Evolutionary conservation across 768 basidiomycete species (phyloP).

Genomic region (Cytidiella melzeri): DNA sequence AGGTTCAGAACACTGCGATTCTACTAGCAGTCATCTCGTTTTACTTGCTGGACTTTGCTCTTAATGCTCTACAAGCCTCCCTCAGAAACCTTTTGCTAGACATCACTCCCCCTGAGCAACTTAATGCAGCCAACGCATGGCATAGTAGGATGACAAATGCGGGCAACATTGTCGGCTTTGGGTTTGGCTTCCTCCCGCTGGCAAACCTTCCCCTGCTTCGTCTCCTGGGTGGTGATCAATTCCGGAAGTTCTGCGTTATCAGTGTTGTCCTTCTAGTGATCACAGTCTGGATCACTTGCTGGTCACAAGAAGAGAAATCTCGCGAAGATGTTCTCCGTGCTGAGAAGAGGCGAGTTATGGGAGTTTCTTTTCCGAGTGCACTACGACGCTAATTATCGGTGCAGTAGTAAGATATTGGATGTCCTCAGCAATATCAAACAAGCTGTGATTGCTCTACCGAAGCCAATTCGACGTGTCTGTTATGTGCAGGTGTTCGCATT

Average conservation of each 20-base stretch:
- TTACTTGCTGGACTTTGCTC: slow-evolving; percentile 93
- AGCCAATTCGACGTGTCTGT: slow-evolving; percentile 82
- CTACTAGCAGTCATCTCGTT: slow-evolving; percentile 84
- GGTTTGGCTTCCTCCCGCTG: slow-evolving; percentile 90
- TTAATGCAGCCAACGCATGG: slow-evolving; percentile 96
- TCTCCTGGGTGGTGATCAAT: slow-evolving; percentile 85
- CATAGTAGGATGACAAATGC: slow-evolving; percentile 94
- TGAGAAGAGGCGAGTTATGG: slow-evolving; percentile 28
- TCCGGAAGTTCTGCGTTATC: slow-evolving; percentile 92
- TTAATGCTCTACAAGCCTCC: slow-evolving; percentile 93
- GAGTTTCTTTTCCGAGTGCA: too few relatives aligned
- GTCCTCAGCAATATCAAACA: slow-evolving; percentile 72
- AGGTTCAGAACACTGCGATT: slow-evolving; percentile 73
- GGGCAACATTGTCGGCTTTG: slow-evolving; percentile 95
- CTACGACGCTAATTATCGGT: too few relatives aligned
- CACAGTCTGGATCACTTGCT: slow-evolving; percentile 88
- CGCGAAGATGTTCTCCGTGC: slow-evolving; percentile 36
- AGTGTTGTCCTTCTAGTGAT: slow-evolving; percentile 70
- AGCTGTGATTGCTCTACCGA: slow-evolving; percentile 71
- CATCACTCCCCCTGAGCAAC: slow-evolving; percentile 80
- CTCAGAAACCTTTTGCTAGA: slow-evolving; percentile 92
- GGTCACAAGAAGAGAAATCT: slow-evolving; percentile 75
- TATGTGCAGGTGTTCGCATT: slow-evolving; percentile 93
- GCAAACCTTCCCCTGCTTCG: slow-evolving; percentile 69
- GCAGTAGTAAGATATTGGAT: slow-evolving; percentile 53